Conservation (phyloP, 345 rosid genomes). For the Salix caprea region DNA sequence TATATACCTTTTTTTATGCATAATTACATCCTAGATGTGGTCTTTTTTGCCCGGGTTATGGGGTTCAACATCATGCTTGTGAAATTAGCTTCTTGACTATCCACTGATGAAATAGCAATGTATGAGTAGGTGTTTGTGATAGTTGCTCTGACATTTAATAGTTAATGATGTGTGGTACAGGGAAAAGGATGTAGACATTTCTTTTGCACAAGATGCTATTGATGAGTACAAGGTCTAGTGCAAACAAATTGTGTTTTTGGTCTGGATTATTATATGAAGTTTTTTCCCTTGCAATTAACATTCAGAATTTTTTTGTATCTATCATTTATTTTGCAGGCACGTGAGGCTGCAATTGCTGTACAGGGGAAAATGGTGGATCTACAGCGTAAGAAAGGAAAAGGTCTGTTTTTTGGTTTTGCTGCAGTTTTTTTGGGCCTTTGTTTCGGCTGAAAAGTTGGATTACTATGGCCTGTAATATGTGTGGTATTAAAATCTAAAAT, state of each 20-base stretch:
- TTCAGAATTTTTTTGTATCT: background rate
- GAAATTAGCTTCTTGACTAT: background rate
- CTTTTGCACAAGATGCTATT: slow-evolving; percentile 89
- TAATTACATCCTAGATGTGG: background rate
- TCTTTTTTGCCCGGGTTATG: background rate
- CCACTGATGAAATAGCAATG: background rate
- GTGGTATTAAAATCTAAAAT: too few relatives aligned
- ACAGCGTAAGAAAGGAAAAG: slow-evolving; percentile 94
- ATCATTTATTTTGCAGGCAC: slow-evolving; percentile 54
- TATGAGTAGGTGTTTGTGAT: background rate
- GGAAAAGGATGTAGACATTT: slow-evolving; percentile 91
- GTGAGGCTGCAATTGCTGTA: slow-evolving; percentile 80
- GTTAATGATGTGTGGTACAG: slow-evolving; percentile 36
- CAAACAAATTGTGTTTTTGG: slow-evolving; percentile 10
- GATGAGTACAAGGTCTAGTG: slow-evolving; percentile 82
- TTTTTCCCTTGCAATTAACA: background rate
- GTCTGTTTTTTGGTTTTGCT: slow-evolving; percentile 31
- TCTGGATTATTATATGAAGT: background rate
- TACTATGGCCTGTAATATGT: background rate
- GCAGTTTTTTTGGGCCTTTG: background rate
- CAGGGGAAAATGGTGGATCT: slow-evolving; percentile 89
- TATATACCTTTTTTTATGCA: background rate
- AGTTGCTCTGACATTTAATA: background rate
- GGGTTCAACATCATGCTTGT: background rate
- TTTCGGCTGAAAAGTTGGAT: background rate